Evolutionary conservation across 2,329 filamentous ascomycete genomes (phyloP).

Genomic region (Zymoseptoria tritici): DNA sequence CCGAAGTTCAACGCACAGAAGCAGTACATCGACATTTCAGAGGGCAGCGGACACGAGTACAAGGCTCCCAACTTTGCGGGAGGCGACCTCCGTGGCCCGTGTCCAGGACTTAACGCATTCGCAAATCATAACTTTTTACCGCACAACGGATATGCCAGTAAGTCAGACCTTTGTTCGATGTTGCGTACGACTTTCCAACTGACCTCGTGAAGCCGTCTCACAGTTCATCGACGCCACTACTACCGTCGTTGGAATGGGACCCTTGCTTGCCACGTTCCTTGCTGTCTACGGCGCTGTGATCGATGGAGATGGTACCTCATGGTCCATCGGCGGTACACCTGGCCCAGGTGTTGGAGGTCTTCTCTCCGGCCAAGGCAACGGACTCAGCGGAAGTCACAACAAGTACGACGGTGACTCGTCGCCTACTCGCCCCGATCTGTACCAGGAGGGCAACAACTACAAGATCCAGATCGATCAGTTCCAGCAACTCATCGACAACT

Average conservation of each 20-base stretch:
- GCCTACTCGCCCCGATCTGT: conserved; percentile 29
- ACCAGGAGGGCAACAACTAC: conserved; percentile 24
- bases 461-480: conserved; percentile 20
- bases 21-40: conserved; percentile 18
- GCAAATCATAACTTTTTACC: conserved; percentile 20
- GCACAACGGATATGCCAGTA: conserved; percentile 2
- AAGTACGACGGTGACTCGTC: conserved; percentile 19
- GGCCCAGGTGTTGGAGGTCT: conserved; percentile 4
- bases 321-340: conserved; percentile 25
- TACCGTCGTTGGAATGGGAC: conserved; percentile 9
- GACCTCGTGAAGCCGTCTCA: conserved; percentile 12
- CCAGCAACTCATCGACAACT: conserved; percentile 24
- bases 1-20: conserved; percentile 14
- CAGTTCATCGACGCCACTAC: conserved; percentile 25
- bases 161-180: no score
- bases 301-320: conserved; percentile 12
- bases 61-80: conserved; percentile 12
- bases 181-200: not conserved
- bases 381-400: conserved; percentile 22
- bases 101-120: conserved; percentile 16
- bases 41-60: conserved; percentile 17
- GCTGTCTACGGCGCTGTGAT: conserved; percentile 24
- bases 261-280: conserved; percentile 18
- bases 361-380: conserved; percentile 9
- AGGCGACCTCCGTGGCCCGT: conserved; percentile 16